Evolutionary conservation across 129 eudicot species (phyloP).

Genomic region (Centaurea solstitialis): DNA sequence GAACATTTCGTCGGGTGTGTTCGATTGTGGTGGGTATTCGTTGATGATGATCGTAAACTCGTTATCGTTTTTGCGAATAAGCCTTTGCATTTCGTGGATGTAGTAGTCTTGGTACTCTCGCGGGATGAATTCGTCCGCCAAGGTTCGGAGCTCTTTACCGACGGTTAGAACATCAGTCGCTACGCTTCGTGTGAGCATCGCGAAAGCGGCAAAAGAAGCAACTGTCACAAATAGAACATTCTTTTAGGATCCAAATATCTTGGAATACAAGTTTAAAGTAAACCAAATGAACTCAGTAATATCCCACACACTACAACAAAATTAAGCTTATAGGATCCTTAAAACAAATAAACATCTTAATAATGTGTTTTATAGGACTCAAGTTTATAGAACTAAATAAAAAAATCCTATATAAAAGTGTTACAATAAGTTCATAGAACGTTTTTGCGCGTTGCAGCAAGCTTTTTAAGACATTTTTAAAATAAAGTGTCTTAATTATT

Average conservation of each 20-base stretch:
- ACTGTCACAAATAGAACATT: slow-evolving; percentile 4
- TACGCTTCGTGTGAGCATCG: slow-evolving; percentile 39
- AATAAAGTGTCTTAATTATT: too few species aligned
- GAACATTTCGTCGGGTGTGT: slow-evolving; percentile 27
- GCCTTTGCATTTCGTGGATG: slow-evolving; percentile 30
- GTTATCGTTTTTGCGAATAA: slow-evolving; percentile 22
- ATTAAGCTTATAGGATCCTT: too few species aligned
- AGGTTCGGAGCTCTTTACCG: slow-evolving; percentile 40
- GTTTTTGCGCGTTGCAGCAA: too few species aligned
- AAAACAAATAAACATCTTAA: too few species aligned
- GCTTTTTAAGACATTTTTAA: too few species aligned
- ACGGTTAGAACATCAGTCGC: slow-evolving; percentile 35
- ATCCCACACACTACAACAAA: too few species aligned
- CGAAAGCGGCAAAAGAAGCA: slow-evolving; percentile 57
- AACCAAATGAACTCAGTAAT: not conserved
- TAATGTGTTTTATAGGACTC: too few species aligned
- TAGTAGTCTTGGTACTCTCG: slow-evolving; percentile 32
- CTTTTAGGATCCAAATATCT: slow-evolving; percentile 11
- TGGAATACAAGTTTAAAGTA: not conserved
- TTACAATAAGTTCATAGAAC: too few species aligned
- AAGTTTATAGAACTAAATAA: too few species aligned
- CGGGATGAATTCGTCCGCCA: slow-evolving; percentile 45
- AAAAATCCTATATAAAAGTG: too few species aligned
- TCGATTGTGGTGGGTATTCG: slow-evolving; percentile 35
- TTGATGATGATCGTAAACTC: slow-evolving; percentile 43